Conservation (phyloP, 208 protist species). For the Leishmania tarentolae region DNA sequence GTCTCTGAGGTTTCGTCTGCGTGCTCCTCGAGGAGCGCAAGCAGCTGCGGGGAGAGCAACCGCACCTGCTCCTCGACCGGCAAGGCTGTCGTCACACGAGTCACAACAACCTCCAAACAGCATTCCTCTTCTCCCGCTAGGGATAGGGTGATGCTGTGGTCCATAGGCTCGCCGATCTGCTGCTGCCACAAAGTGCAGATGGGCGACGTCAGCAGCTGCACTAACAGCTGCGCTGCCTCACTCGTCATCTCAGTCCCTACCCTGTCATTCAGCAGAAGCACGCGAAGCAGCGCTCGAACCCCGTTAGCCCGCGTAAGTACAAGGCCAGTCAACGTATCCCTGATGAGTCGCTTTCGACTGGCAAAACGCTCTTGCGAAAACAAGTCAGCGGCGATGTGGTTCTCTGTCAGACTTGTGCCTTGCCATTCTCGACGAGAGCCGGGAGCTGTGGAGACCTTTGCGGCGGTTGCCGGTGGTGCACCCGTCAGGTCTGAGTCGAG, state of each 20-base stretch:
- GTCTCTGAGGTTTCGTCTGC: slow-evolving; percentile 7
- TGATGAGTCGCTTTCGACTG: slow-evolving; percentile 36
- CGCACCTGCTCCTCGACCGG: slow-evolving; percentile 40
- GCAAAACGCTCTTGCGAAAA: slow-evolving; percentile 41
- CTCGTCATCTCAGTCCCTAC: slow-evolving; percentile 40
- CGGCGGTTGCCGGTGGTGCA: neutral
- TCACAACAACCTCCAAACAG: neutral
- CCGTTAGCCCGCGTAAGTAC: slow-evolving; percentile 44
- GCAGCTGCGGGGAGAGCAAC: slow-evolving; percentile 43
- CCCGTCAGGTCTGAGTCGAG: slow-evolving; percentile 30
- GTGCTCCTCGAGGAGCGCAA: slow-evolving; percentile 46
- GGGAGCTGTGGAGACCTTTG: neutral
- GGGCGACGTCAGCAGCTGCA: slow-evolving; percentile 40
- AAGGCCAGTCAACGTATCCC: slow-evolving; percentile 56
- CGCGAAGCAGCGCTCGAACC: slow-evolving; percentile 49
- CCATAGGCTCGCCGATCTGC: neutral
- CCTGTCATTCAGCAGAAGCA: slow-evolving; percentile 69
- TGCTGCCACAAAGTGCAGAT: slow-evolving; percentile 6
- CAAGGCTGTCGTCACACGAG: slow-evolving; percentile 11
- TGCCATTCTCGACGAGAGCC: neutral
- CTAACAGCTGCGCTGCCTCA: slow-evolving; percentile 58
- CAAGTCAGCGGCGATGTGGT: slow-evolving; percentile 50
- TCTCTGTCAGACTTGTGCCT: slow-evolving; percentile 20
- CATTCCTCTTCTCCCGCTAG: neutral
- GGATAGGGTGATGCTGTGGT: neutral